phyloP scores from a whole-genome alignment of 2,329 filamentous ascomycete species.

The Thermothelomyces thermophilus region DNA sequence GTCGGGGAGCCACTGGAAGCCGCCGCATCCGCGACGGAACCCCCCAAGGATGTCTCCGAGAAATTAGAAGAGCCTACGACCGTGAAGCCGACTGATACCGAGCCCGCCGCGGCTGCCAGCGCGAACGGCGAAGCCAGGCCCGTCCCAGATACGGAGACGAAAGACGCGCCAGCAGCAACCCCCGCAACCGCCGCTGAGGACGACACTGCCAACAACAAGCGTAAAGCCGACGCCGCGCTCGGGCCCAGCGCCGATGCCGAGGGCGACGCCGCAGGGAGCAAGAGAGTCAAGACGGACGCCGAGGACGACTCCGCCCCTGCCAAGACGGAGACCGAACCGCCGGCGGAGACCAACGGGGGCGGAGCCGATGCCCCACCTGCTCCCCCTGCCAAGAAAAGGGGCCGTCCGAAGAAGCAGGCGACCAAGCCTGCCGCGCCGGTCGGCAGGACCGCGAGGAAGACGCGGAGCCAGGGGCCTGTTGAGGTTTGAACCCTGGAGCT shows the following conservation, averaged over 20 bases:
- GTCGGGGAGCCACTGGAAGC: not conserved
- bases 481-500: constrained; percentile 6
- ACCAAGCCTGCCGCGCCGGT: constrained; percentile 12
- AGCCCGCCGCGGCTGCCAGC: not conserved
- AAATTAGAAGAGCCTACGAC: not conserved
- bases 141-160: constrained; percentile 10
- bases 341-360: constrained; percentile 1
- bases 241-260: constrained; percentile 5
- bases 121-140: constrained; percentile 12
- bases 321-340: not conserved
- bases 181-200: not conserved
- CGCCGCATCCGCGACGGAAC: not conserved
- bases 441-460: constrained; percentile 23
- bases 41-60: not conserved
- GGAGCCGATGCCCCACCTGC: not conserved
- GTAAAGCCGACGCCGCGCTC: constrained; percentile 3
- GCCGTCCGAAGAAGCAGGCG: constrained; percentile 32
- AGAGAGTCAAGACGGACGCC: constrained; percentile 4
- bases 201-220: constrained; percentile 1
- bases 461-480: constrained; percentile 26
- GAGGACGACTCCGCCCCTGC: not conserved
- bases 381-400: constrained; percentile 28
- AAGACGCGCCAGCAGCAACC: not conserved
- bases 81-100: not conserved
- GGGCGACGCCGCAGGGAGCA: not conserved